Percentiles rank a stretch among this genome's conserved stretches.
These are phyloP conservation scores for Sideroxylon spinosum DNA, from an alignment of 179 eudicot genomes.

Conservation along the genomic window DNA sequence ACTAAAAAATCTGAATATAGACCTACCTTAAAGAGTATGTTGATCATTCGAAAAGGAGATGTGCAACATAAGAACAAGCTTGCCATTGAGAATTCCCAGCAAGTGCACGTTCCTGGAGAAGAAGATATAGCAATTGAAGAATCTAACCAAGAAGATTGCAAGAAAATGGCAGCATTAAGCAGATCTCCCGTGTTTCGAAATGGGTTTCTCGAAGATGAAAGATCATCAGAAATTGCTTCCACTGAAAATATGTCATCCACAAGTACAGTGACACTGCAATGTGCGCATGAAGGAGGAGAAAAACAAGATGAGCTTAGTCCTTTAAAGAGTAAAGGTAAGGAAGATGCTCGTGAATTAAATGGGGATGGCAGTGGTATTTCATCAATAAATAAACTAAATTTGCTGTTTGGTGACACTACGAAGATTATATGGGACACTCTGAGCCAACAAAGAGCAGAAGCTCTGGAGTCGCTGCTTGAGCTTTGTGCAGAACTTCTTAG, in stretches of 20 bases:
- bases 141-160: slow-evolving; percentile 14
- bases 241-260: slow-evolving; percentile 21
- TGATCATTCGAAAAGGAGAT: not conserved
- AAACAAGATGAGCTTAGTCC: slow-evolving; percentile 21
- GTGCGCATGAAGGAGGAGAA: slow-evolving; percentile 22
- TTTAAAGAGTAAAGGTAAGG: slow-evolving; percentile 24
- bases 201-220: slow-evolving; percentile 24
- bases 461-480: slow-evolving; percentile 74
- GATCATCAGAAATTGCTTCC: slow-evolving; percentile 20
- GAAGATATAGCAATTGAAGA: slow-evolving; percentile 14
- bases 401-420: slow-evolving; percentile 27
- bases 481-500: slow-evolving; percentile 70
- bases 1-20: not conserved
- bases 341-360: slow-evolving; percentile 10
- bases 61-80: slow-evolving; percentile 2
- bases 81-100: slow-evolving; percentile 16
- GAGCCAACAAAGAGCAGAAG: slow-evolving; percentile 65
- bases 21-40: not conserved
- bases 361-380: slow-evolving; percentile 30
- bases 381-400: slow-evolving; percentile 28
- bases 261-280: slow-evolving; percentile 23
- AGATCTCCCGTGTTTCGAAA: not conserved
- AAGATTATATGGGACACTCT: slow-evolving; percentile 39
- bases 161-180: slow-evolving; percentile 10
- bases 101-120: slow-evolving; percentile 16